Base-by-base conservation (phyloP, 805 yeast species). In the Spathaspora sp. region DNA sequence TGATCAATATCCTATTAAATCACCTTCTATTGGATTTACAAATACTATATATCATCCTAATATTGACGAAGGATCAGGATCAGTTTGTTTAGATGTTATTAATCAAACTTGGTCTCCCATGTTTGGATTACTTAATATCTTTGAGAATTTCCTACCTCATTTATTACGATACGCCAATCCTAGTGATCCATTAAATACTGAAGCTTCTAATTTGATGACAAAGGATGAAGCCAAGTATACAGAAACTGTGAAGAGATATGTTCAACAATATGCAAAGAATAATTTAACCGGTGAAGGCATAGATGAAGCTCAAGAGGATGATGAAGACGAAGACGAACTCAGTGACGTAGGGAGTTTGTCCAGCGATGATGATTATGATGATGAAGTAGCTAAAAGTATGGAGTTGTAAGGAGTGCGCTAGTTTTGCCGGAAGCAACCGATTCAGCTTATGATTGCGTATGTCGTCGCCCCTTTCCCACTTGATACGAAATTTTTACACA, bases 21-120 rank as follows among this genome's bases (percentile, higher is more conserved):
- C 96, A 3, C 99, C 99, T 5, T 90, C 97, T 14, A 91, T 93
- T 55, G 98, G 97, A 7, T 93, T 93, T 65, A 83, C 83, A 48
- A 94, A 92, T 69, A 87, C 86, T 64, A 93, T 94, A 17, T 92
- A 83, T 70, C 99, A 93, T 66, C 99, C 99, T 5, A 93, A 93
- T 63, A 91, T 93, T 55, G 99, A 93, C 65, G 96, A 91, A 65
- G 78, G 83, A 26, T 85, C 83, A 1, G 99, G 99, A 0, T 84
- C 96, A 0, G 97, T 93, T 6, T 93, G 99, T 69, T 81, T 93
- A 47, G 98, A 93, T 66, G 98, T 94, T 16, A 92, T 93, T 56
- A 93, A 93, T 66, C 97, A 93, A 64, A 90, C 98, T 0, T 93
- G 99, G 99, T 88, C 96, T 42, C 98, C 99, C 1, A 88, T 93